A percentile compares a stretch with the other conserved stretches of the same genome.
phyloP scores from a whole-genome alignment of 805 yeast species.

The Zygoascus biomembranicola region DNA sequence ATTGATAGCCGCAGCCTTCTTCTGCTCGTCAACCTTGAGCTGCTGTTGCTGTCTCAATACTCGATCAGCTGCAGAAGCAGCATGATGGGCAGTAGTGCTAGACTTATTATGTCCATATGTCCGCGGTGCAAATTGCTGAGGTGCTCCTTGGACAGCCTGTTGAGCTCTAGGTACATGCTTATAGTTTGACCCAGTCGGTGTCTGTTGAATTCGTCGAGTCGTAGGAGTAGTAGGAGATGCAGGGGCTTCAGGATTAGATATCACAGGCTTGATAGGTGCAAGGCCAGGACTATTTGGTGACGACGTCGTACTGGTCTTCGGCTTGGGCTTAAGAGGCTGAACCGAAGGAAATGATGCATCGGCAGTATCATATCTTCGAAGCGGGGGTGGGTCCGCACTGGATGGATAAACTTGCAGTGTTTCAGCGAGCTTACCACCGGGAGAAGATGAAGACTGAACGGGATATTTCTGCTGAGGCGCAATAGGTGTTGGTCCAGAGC shows the following conservation, averaged over 20 bases:
- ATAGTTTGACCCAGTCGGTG: background rate
- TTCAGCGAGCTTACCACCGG: slow-evolving; percentile 6
- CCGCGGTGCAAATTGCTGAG: slow-evolving; percentile 2
- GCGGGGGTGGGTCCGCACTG: background rate
- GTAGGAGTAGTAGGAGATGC: slow-evolving; percentile 2
- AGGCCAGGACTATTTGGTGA: background rate
- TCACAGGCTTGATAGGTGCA: background rate
- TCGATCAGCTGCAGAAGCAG: slow-evolving; percentile 3
- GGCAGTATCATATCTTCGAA: background rate
- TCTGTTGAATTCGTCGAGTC: background rate
- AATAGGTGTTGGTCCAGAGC: background rate
- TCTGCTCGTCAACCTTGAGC: background rate
- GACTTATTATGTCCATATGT: background rate
- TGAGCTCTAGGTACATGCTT: slow-evolving; percentile 9
- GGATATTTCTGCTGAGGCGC: slow-evolving; percentile 2
- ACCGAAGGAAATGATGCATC: background rate
- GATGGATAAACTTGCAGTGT: slow-evolving; percentile 1
- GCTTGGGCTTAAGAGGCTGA: slow-evolving; percentile 1
- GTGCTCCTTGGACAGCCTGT: slow-evolving; percentile 24
- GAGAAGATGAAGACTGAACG: background rate
- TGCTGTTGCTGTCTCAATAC: background rate
- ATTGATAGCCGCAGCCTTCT: slow-evolving; percentile 10
- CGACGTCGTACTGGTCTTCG: background rate
- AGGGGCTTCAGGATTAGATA: slow-evolving; percentile 14
- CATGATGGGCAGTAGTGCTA: background rate